These are phyloP conservation scores for Yarrowia sp. DNA, from an alignment of 805 yeast genomes.

Conservation along the genomic window DNA sequence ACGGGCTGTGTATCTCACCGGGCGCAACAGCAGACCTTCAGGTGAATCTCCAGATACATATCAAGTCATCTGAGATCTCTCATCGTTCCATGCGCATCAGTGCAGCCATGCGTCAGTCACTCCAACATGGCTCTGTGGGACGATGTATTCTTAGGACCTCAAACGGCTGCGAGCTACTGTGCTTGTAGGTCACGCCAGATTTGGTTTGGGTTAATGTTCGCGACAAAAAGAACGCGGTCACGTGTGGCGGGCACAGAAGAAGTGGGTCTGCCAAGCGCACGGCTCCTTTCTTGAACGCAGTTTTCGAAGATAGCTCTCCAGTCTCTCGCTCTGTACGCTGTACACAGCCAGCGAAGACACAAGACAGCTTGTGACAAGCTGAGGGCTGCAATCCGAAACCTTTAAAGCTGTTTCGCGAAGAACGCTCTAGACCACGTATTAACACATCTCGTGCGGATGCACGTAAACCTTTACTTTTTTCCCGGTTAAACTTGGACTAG, in stretches of 20 bases:
- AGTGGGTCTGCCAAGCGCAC: no score
- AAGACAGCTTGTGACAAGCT: no score
- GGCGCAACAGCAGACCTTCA: no score
- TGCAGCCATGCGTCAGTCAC: not conserved
- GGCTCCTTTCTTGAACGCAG: no score
- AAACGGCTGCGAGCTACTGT: not conserved
- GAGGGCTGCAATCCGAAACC: no score
- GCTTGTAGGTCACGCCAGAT: slow-evolving; percentile 4
- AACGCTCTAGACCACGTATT: not conserved
- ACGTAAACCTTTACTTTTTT: not conserved
- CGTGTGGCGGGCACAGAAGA: not conserved
- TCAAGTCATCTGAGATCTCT: not conserved
- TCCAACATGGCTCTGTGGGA: not conserved
- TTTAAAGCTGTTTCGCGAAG: not conserved
- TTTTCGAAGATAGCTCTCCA: no score
- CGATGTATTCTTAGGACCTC: no score
- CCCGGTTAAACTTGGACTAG: slow-evolving; percentile 10
- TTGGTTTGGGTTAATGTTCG: slow-evolving; percentile 10
- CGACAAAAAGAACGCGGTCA: not conserved
- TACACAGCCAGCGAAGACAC: no score
- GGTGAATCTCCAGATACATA: no score
- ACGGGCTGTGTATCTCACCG: no score
- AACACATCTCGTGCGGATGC: not conserved
- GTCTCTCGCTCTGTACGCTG: no score
- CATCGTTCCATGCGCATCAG: not conserved